Evolutionary conservation across 805 yeast species (phyloP), one percentile per base, ranked within the genome.

Genomic region (Kazachstania viticola): DNA sequence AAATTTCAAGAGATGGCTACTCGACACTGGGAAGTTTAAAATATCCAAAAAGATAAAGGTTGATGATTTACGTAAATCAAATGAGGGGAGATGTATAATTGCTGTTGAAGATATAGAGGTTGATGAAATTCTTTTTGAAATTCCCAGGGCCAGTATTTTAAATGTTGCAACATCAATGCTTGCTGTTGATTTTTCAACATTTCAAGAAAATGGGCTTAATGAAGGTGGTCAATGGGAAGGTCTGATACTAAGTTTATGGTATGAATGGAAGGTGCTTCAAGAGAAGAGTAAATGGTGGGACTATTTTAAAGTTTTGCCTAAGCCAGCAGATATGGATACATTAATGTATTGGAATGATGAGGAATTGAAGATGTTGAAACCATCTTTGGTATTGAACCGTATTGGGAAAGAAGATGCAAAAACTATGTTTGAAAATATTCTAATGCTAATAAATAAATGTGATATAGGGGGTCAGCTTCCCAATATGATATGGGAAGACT

Each of bases 11-110:
- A 33, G 46, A 1, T 75, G 80, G 78, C 47, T 74, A 14, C 30
- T 39, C 1, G 31, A 36, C 0, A 53, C 54, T n/a, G 71, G 47
- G 4, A 31, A 65, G 4, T 65, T 65, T 8, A 51, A 43, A 9
- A 51, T 82, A 3, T 71, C 82, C 1, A 60, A 71, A 1, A 76
- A 77, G 33, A 60, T 87, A 13, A 42, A 48, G 12, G 61, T 88
- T 4, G 64, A 60, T 3, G 95, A 88, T 54, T 61, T 71, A 24
- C 60, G 94, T 27, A 35, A 41, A 2, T 41, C 52, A 7, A 58
- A 66, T 25, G 84, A 82, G 52, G 97, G 97, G 8, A 63, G 96
- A 21, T 94, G 87, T 4, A 51, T 88, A 7, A 48, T 75, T 4
- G 93, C 95, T 2, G 35, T 41, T 0, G 69, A 69, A 24, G 75